These are phyloP conservation scores for Bryum argenteum DNA, from an alignment of 225 moss, liverwort and hornwort genomes.

Conservation along the genomic window DNA sequence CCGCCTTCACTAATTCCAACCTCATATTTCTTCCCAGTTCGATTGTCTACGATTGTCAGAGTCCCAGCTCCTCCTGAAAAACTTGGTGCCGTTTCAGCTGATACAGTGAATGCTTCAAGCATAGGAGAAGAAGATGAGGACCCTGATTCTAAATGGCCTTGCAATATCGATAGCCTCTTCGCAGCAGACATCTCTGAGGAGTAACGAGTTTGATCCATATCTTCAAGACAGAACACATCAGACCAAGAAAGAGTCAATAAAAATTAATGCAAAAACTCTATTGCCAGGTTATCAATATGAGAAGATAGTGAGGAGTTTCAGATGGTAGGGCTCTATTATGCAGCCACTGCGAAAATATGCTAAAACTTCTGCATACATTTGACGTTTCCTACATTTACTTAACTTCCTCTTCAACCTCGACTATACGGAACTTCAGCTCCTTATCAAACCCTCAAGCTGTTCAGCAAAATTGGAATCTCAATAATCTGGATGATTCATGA, in stretches of 20 bases:
- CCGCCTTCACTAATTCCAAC: slow-evolving; percentile 86
- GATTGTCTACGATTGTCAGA: slow-evolving; percentile 74
- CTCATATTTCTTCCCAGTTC: slow-evolving; percentile 85
- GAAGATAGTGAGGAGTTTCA: too few relatives aligned
- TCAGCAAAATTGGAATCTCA: background rate
- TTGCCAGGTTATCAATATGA: too few relatives aligned
- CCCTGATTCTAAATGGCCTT: slow-evolving; percentile 57
- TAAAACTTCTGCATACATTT: background rate
- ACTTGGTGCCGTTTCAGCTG: slow-evolving; percentile 54
- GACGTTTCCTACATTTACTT: slow-evolving; percentile 5
- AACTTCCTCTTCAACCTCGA: background rate
- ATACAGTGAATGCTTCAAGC: slow-evolving; percentile 60
- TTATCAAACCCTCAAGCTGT: background rate
- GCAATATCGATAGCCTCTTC: slow-evolving; percentile 58
- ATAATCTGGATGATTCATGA: slow-evolving; percentile 3
- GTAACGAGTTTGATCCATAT: slow-evolving; percentile 40
- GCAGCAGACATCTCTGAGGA: slow-evolving; percentile 35
- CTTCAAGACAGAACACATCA: slow-evolving; percentile 29
- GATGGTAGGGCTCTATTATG: too few relatives aligned
- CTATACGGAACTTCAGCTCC: background rate
- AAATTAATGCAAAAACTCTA: background rate
- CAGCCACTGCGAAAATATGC: background rate
- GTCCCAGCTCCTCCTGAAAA: slow-evolving; percentile 77
- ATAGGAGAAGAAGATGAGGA: slow-evolving; percentile 29
- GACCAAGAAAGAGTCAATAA: background rate